Percentiles rank a stretch among this genome's conserved stretches.
phyloP scores from a whole-genome alignment of 1,139 yeast species.

The Schizosaccharomyces versatilis region DNA sequence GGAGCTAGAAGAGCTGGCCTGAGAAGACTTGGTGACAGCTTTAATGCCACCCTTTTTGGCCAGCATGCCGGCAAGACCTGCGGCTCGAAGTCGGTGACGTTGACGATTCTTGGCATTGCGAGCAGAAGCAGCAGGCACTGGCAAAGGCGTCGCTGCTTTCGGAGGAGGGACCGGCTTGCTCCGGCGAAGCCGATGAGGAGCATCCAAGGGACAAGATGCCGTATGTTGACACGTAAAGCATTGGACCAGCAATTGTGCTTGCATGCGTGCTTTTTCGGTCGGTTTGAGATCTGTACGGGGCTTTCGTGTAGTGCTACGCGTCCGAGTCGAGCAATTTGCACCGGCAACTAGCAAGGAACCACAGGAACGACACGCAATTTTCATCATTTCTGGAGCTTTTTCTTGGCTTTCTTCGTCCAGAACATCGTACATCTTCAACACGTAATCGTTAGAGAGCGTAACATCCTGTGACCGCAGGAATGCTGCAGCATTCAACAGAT shows the following conservation, averaged over 20 bases:
- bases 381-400: background rate
- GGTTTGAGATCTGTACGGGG: background rate
- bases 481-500: background rate
- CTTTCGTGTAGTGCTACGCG: background rate
- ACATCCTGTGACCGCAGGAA: background rate
- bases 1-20: background rate
- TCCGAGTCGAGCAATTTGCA: background rate
- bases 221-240: background rate
- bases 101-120: background rate
- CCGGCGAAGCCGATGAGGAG: background rate
- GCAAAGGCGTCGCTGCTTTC: background rate
- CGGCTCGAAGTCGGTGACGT: background rate
- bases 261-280: background rate
- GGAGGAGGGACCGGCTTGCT: background rate
- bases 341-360: background rate
- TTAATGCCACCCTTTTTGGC: background rate
- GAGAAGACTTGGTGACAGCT: background rate
- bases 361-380: background rate
- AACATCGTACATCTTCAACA: background rate
- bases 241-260: background rate
- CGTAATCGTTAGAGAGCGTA: background rate
- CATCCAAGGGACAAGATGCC: background rate
- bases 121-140: background rate
- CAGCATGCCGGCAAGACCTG: background rate
- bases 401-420: background rate